Base-by-base conservation (phyloP, 495 filamentous ascomycete species). In the Entonaema liquescens region DNA sequence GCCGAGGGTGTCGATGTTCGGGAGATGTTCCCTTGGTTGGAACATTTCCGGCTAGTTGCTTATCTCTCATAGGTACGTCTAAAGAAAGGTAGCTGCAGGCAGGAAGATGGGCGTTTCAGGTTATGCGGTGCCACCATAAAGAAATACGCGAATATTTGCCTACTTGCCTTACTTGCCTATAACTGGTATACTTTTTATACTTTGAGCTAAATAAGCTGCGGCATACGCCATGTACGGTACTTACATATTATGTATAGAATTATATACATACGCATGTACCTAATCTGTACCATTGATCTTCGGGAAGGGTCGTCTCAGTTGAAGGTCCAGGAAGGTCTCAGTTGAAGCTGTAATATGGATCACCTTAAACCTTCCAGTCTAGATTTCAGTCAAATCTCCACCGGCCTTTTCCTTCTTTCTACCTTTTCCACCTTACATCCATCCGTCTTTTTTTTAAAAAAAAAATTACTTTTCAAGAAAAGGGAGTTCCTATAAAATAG, bases 101-200 rank as follows among this genome's bases (percentile, higher is more conserved):
- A 54, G 59, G 59, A 60, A 33, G 4, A 55, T 68, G 33, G 65
- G 8, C 9, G 70, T 73, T 73, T 73, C 70, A 73, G 70, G 70
- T 73, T 53, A 73, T 73, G 70, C 65, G 44, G 70, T 68, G 57
- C 49, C 9, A 72, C 70, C 15, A 54, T 25, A 25, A 53, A 61
- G 47, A 17, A 17, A 44, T 44, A 44, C 40, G 40, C 15, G n/a
- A 44, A 44, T 44, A 21, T n/a, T 44, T 44, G 40, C 17, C n/a
- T 44, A 44, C 9, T 7, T n/a, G n/a, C n/a, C n/a, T n/a, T n/a
- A n/a, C n/a, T n/a, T n/a, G n/a, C n/a, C n/a, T n/a, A n/a, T n/a
- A n/a, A n/a, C n/a, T n/a, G n/a, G n/a, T n/a, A n/a, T n/a, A n/a
- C n/a, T n/a, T n/a, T n/a, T n/a, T n/a, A n/a, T n/a, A n/a, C n/a